phyloP scores from a whole-genome alignment of 768 basidiomycete species.

The Pleurotus pulmonarius region DNA sequence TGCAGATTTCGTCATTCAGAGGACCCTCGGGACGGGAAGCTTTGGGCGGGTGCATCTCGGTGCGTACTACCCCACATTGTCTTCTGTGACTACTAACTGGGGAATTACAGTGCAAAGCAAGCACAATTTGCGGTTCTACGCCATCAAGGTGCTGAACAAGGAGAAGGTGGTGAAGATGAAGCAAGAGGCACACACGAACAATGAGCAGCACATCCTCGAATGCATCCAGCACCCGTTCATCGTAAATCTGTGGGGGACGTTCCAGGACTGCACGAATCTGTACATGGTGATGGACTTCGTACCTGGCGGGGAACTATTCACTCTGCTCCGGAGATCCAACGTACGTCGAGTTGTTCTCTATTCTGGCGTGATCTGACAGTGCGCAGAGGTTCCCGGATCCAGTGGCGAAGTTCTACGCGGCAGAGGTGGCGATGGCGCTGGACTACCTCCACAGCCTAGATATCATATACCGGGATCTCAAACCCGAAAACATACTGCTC shows the following conservation, averaged over 20 bases:
- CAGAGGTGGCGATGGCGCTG: slow-evolving; percentile 90
- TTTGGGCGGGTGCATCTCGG: slow-evolving; percentile 96
- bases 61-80: slow-evolving; percentile 24
- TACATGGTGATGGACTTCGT: slow-evolving; percentile 99
- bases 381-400: slow-evolving; percentile 89
- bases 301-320: slow-evolving; percentile 95
- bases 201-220: slow-evolving; percentile 84
- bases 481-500: slow-evolving; percentile 94
- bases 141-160: slow-evolving; percentile 92
- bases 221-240: slow-evolving; percentile 90
- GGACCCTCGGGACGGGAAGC: slow-evolving; percentile 90
- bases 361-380: neutral
- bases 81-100: slow-evolving; percentile 8
- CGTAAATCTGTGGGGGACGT: slow-evolving; percentile 94
- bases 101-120: slow-evolving; percentile 69
- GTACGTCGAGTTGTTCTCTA: slow-evolving; percentile 38
- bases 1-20: slow-evolving; percentile 73
- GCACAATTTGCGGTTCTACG: slow-evolving; percentile 94
- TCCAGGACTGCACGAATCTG: slow-evolving; percentile 88
- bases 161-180: slow-evolving; percentile 90
- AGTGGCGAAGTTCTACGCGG: slow-evolving; percentile 96
- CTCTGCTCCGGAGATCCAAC: slow-evolving; percentile 84
- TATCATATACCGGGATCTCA: slow-evolving; percentile 96
- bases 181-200: slow-evolving; percentile 97
- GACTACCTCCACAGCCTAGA: slow-evolving; percentile 83